Conservation (phyloP, 176 grass and related monocot species). For the Secale cereale region DNA sequence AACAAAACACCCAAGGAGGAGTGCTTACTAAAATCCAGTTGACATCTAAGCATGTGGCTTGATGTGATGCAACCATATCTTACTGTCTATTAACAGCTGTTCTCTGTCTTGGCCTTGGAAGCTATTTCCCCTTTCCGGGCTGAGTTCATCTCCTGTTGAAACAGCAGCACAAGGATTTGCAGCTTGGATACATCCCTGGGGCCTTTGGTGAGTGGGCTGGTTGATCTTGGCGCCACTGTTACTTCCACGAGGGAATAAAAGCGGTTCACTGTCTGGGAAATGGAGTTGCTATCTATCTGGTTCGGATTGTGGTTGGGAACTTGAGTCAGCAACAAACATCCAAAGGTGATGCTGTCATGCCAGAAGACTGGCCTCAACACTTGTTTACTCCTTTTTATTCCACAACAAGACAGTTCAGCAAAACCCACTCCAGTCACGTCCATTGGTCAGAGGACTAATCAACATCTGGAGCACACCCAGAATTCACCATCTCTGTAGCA, state of each 20-base stretch:
- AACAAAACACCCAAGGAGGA: not conserved
- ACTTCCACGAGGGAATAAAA: not conserved
- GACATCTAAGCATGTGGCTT: not conserved
- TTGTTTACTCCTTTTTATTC: constrained; percentile 5
- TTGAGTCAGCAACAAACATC: constrained; percentile 24
- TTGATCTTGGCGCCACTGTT: not conserved
- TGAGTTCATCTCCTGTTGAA: constrained; percentile 1
- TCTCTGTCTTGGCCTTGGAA: not conserved
- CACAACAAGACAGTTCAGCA: constrained; percentile 18
- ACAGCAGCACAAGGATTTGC: constrained; percentile 12
- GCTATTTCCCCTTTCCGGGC: not conserved
- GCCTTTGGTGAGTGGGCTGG: not conserved
- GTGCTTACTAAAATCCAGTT: not conserved
- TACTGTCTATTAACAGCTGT: not conserved
- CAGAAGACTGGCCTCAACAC: constrained; percentile 17
- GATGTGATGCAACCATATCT: constrained; percentile 5
- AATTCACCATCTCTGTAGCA: not conserved
- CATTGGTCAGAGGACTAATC: constrained; percentile 21
- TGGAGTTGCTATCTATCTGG: constrained; percentile 17
- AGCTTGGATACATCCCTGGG: constrained; percentile 11
- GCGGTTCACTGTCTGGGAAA: not conserved
- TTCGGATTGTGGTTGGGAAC: not conserved
- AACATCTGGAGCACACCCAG: not conserved
- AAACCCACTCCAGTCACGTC: constrained; percentile 33
- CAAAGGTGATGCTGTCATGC: constrained; percentile 24